Evolutionary conservation across 345 rosid species (phyloP).

Genomic region (Moricandia arvensis): DNA sequence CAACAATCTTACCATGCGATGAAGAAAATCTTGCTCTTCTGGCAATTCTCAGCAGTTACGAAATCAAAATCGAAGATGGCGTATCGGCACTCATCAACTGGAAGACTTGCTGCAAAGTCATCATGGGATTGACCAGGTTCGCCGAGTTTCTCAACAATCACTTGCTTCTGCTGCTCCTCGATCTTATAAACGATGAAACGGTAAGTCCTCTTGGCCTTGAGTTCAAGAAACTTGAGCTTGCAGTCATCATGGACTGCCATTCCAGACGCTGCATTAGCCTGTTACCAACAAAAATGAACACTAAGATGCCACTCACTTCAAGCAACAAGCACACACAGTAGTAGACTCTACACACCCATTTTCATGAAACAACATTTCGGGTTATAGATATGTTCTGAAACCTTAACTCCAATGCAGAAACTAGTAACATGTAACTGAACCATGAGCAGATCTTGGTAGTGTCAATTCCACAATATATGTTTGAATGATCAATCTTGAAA

Average conservation of each 20-base stretch:
- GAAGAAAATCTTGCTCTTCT: constrained; percentile 60
- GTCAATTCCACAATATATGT: background rate
- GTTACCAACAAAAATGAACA: background rate
- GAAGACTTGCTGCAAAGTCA: constrained; percentile 53
- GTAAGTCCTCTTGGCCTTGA: constrained; percentile 55
- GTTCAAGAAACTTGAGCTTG: constrained; percentile 54
- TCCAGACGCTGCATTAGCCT: constrained; percentile 61
- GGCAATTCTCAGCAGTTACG: constrained; percentile 54
- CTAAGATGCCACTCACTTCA: background rate
- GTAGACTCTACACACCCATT: background rate
- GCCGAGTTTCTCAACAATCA: constrained; percentile 53
- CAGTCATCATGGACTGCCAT: constrained; percentile 66
- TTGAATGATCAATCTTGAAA: background rate
- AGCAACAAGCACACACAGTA: background rate
- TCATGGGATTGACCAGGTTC: constrained; percentile 50
- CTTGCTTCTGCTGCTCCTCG: constrained; percentile 60
- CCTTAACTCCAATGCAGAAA: background rate
- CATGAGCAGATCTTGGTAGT: background rate
- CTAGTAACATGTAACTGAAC: background rate
- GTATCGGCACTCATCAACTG: constrained; percentile 45
- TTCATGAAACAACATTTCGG: background rate
- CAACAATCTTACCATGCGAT: constrained; percentile 45
- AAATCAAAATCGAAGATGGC: constrained; percentile 53
- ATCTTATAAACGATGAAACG: constrained; percentile 57
- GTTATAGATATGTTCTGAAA: background rate